Conservation (phyloP, 495 filamentous ascomycete genomes). For the Neurospora sublineolata region DNA sequence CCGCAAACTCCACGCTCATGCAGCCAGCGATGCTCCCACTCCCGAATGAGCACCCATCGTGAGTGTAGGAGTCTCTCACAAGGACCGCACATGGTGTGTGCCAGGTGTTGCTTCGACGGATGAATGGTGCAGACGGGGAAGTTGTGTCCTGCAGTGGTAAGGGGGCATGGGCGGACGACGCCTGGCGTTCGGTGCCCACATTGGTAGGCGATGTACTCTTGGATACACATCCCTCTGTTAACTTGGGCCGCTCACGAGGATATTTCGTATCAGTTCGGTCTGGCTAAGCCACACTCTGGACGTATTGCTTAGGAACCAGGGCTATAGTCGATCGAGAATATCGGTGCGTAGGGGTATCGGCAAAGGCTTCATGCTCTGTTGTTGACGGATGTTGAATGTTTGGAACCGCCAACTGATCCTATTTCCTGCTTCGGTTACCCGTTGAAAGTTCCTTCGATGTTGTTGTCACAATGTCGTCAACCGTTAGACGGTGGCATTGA, state of each 20-base stretch:
- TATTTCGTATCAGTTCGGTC: not conserved
- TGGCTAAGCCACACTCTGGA: not conserved
- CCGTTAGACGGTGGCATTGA: not conserved
- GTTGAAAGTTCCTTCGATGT: not conserved
- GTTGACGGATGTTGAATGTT: not conserved
- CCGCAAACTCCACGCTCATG: conserved; percentile 34
- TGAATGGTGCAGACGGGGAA: conserved; percentile 23
- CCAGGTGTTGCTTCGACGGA: conserved; percentile 17
- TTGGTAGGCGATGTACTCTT: conserved; percentile 31
- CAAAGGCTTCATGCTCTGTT: not conserved
- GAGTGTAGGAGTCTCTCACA: conserved; percentile 30
- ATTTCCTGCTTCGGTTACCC: not conserved
- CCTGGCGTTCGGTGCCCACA: conserved; percentile 31
- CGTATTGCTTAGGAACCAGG: not conserved
- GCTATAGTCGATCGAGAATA: not conserved
- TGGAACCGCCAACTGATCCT: not conserved
- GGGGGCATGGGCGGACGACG: conserved; percentile 29
- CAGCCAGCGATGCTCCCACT: conserved; percentile 36
- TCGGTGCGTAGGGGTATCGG: not conserved
- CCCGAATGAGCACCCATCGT: conserved; percentile 27
- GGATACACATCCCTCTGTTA: conserved; percentile 26
- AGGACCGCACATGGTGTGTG: conserved; percentile 24
- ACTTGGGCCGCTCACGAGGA: not conserved
- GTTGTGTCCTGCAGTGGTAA: conserved; percentile 25
- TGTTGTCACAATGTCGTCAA: not conserved